Percentiles rank a stretch among this genome's conserved stretches.
Evolutionary conservation across 2,329 filamentous ascomycete species (phyloP).

Genomic region (Lasiodiplodia gonubiensis): DNA sequence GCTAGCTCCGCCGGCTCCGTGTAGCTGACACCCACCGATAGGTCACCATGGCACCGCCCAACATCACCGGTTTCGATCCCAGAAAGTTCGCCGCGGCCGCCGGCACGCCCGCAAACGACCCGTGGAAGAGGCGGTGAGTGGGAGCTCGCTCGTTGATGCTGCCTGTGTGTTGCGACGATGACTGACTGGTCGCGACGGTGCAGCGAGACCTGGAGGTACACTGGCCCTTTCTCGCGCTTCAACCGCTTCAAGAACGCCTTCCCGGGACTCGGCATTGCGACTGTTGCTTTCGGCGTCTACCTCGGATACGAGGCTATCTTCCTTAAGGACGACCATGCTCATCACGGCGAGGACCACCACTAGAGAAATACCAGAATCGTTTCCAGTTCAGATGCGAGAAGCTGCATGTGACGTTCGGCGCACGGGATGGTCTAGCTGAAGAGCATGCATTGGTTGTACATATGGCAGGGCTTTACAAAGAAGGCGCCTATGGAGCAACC

Average conservation of each 20-base stretch:
- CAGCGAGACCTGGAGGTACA: conserved; percentile 96
- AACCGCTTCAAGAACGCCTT: conserved; percentile 88
- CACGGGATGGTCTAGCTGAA: neutral
- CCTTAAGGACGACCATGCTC: conserved; percentile 65
- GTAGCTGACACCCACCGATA: conserved; percentile 8
- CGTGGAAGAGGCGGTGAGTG: conserved; percentile 67
- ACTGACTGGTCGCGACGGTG: conserved; percentile 12
- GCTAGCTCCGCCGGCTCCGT: neutral
- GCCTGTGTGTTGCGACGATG: neutral
- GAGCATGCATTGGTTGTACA: conserved; percentile 6
- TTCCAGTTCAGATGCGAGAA: neutral
- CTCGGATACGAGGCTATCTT: conserved; percentile 90
- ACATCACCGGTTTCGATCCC: conserved; percentile 92
- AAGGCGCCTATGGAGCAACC: neutral
- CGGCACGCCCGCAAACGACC: conserved; percentile 65
- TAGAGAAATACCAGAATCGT: conserved; percentile 22
- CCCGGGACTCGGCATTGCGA: conserved; percentile 90
- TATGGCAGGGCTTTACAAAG: neutral
- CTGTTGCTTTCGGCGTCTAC: conserved; percentile 88
- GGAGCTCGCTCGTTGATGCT: conserved; percentile 7
- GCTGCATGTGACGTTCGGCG: conserved; percentile 5
- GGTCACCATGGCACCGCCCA: conserved; percentile 61
- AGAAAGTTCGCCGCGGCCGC: conserved; percentile 77
- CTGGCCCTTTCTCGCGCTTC: conserved; percentile 81
- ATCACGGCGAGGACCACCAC: conserved; percentile 38